Base-by-base conservation (phyloP, 352 stramenopile species). In the Poterioochromonas sp. region DNA sequence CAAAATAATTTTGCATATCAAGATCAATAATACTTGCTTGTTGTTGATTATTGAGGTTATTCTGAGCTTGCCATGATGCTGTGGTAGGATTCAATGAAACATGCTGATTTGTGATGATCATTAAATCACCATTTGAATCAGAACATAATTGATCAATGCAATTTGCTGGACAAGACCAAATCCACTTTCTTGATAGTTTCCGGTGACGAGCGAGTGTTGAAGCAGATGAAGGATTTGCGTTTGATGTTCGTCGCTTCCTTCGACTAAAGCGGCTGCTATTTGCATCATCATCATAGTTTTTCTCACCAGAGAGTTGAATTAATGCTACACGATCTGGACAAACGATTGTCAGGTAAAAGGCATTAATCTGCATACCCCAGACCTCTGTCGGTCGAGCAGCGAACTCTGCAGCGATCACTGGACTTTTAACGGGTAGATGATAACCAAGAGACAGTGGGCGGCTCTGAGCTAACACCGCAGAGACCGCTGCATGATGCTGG, bases 131-230 rank as follows among this genome's bases (percentile, higher is more conserved):
- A 18, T 29, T 3, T 12, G 1, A 32, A 29, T 78, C 49, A 39
- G 26, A 39, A 37, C 15, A 47, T 35, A 78, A 37, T 29, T 78
- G 47, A 1, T 78, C 71, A 37, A 78, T 41, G 26, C 35, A 68
- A 3, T 68, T 29, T 39, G 71, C 47, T 15, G 71, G 71, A 68
- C 71, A 78, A 18, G 22, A n/a, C 71, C 71, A 78, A 8, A 73
- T 76, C 5, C n/a, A n/a, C n/a, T n/a, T n/a, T n/a, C n/a, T n/a
- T n/a, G n/a, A n/a, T n/a, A n/a, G n/a, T n/a, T n/a, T n/a, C n/a
- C n/a, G n/a, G n/a, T n/a, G n/a, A n/a, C n/a, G n/a, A n/a, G n/a
- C n/a, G n/a, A 58, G 5, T 29, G 5, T 8, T 8, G 68, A 43
- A 5, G 29, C 12, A n/a, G 60, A 44, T 43, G 8, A 69, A 5